phyloP scores from a whole-genome alignment of 805 yeast genomes.

The Kuraishia hungarica region DNA sequence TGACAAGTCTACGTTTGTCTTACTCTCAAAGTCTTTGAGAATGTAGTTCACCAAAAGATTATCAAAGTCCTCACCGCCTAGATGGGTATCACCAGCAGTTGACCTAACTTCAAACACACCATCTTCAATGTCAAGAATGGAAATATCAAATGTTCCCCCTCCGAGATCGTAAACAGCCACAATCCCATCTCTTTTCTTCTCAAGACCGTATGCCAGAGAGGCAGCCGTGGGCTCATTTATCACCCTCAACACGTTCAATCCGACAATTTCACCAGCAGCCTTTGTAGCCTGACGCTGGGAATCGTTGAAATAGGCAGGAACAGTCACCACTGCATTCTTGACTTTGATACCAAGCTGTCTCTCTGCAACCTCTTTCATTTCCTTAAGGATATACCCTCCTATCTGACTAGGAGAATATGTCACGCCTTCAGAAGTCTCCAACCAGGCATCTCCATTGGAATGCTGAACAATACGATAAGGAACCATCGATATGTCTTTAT shows the following conservation, averaged over 20 bases:
- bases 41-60: slow-evolving; percentile 75
- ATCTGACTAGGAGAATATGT: slow-evolving; percentile 91
- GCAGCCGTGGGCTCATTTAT: slow-evolving; percentile 90
- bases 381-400: slow-evolving; percentile 85
- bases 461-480: slow-evolving; percentile 90
- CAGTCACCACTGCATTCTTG: slow-evolving; percentile 84
- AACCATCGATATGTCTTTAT: slow-evolving; percentile 77
- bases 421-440: slow-evolving; percentile 75
- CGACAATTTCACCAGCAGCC: slow-evolving; percentile 93
- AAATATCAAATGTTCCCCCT: slow-evolving; percentile 97
- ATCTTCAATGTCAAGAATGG: slow-evolving; percentile 90
- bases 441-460: slow-evolving; percentile 93
- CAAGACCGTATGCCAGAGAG: slow-evolving; percentile 88
- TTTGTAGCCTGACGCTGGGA: slow-evolving; percentile 89
- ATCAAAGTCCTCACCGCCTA: slow-evolving; percentile 89
- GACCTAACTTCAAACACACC: slow-evolving; percentile 96
- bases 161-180: slow-evolving; percentile 96
- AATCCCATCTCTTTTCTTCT: slow-evolving; percentile 50
- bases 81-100: slow-evolving; percentile 89
- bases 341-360: slow-evolving; percentile 67
- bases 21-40: slow-evolving; percentile 70
- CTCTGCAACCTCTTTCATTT: slow-evolving; percentile 95
- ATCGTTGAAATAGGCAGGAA: slow-evolving; percentile 85
- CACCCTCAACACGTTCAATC: slow-evolving; percentile 78
- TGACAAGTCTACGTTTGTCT: slow-evolving; percentile 56